Base-by-base conservation (phyloP, 257 asterid species). In the Solanum stenotomum region DNA sequence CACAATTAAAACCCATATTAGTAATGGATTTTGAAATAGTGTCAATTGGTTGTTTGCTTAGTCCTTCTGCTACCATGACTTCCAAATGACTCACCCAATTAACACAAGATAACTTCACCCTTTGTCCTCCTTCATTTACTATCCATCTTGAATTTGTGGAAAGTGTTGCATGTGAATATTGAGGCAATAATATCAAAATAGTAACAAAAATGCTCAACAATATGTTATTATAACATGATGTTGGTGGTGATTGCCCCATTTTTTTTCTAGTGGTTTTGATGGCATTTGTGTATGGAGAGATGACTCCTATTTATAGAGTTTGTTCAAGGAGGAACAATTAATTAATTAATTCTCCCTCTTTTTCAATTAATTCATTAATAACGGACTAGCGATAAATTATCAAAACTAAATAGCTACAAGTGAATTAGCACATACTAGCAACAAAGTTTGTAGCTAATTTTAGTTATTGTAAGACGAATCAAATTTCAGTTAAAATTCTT, bases 11-110 rank as follows among this genome's bases (percentile, higher is more conserved):
- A 9, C 98, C 98, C 61, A 88, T 79, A 1, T 59, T 83, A 8
- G 75, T 33, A 20, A 93, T 83, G 22, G 91, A 81, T 1, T 71
- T 27, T 0, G 87, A 94, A 22, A 93, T 92, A 10, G 35, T 35
- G 20, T 38, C 18, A 18, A 95, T 0, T 8, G 98, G 94, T 87
- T 92, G 89, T 91, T 94, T 93, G 12, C 92, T 94, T 0, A 94
- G 89, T 37, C 98, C 98, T 68, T 95, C 98, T 0, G 95, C 91
- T 8, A 93, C 29, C 96, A 94, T 92, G 6, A 98, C 93, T 49
- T 96, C 87, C 4, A 91, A 29, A 56, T 96, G 98, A 8, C 94
- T 93, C 0, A 79, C 89, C 98, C 98, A 94, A 2, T 92, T 95
- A 1, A 74, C 94, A 20, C 98, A 95, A 3, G 89, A 38, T 6